Percentiles rank a stretch among this genome's conserved stretches.
These are phyloP conservation scores for Fusarium nelsonii DNA, from an alignment of 2,329 filamentous ascomycete genomes.

Conservation along the genomic window DNA sequence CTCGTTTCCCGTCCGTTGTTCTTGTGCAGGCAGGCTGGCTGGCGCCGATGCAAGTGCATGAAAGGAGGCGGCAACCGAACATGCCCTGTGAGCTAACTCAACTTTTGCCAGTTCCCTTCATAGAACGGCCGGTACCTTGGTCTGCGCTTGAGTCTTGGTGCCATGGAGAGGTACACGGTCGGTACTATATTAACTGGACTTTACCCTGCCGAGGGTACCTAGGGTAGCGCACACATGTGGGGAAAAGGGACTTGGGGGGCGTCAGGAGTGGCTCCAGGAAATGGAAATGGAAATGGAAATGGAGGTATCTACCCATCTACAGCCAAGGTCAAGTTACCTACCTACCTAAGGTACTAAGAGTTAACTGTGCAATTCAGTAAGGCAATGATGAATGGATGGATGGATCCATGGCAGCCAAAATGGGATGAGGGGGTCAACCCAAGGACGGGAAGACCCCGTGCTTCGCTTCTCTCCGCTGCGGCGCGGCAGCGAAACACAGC, in stretches of 20 bases:
- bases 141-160: not conserved
- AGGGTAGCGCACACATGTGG: slow-evolving; percentile 22
- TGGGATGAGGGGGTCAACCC: not conserved
- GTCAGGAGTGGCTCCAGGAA: slow-evolving; percentile 21
- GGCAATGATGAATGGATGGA: not conserved
- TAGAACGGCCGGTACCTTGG: slow-evolving; percentile 3
- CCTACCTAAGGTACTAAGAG: not conserved
- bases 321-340: not conserved
- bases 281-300: not conserved
- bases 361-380: not conserved
- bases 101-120: not conserved
- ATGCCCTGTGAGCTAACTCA: not conserved
- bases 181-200: slow-evolving; percentile 1
- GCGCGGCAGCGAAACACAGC: slow-evolving; percentile 1
- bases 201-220: slow-evolving; percentile 17
- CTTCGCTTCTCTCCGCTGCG: slow-evolving; percentile 16
- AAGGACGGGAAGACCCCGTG: slow-evolving; percentile 9
- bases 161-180: not conserved
- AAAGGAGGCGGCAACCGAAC: not conserved
- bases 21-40: not conserved
- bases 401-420: not conserved
- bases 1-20: slow-evolving; percentile 7
- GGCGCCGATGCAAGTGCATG: not conserved
- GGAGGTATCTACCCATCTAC: not conserved
- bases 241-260: slow-evolving; percentile 6